phyloP scores from a whole-genome alignment of 2,329 filamentous ascomycete species.

The Calonectria ilicicola region DNA sequence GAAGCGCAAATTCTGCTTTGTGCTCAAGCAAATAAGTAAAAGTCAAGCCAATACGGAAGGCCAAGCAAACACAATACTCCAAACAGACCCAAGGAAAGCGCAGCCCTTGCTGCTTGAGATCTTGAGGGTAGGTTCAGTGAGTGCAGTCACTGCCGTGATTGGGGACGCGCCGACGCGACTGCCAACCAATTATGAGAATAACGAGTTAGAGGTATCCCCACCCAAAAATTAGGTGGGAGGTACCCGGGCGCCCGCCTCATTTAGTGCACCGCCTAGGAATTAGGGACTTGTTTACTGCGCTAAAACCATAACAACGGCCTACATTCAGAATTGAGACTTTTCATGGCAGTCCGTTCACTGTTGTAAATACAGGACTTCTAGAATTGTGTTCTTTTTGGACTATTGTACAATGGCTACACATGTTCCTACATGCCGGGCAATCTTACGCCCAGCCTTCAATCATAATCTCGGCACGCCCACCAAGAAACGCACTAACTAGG shows the following conservation, averaged over 20 bases:
- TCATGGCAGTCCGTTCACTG: not conserved
- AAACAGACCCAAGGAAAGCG: not conserved
- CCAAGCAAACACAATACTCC: no score
- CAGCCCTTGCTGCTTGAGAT: not conserved
- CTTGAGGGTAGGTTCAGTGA: not conserved
- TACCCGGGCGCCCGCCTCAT: conserved; percentile 17
- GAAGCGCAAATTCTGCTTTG: not conserved
- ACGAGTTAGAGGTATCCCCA: conserved; percentile 22
- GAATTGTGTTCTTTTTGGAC: conserved; percentile 27
- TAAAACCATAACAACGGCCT: not conserved
- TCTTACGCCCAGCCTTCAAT: not conserved
- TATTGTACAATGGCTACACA: conserved; percentile 41
- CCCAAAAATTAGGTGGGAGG: conserved; percentile 7
- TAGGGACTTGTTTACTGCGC: not conserved
- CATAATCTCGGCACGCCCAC: not conserved
- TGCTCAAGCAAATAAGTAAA: no score
- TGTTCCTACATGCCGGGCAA: conserved; percentile 40
- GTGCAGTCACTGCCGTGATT: conserved; percentile 10
- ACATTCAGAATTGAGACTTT: not conserved
- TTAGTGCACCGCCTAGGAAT: not conserved
- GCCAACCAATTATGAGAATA: conserved; percentile 3
- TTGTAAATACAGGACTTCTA: conserved; percentile 22
- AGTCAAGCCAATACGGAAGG: no score
- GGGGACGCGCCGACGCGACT: conserved; percentile 38
- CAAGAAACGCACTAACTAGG: not conserved